Evolutionary conservation across 1,284 basidiomycete species (phyloP).

Genomic region (Ceratobasidium sp.): DNA sequence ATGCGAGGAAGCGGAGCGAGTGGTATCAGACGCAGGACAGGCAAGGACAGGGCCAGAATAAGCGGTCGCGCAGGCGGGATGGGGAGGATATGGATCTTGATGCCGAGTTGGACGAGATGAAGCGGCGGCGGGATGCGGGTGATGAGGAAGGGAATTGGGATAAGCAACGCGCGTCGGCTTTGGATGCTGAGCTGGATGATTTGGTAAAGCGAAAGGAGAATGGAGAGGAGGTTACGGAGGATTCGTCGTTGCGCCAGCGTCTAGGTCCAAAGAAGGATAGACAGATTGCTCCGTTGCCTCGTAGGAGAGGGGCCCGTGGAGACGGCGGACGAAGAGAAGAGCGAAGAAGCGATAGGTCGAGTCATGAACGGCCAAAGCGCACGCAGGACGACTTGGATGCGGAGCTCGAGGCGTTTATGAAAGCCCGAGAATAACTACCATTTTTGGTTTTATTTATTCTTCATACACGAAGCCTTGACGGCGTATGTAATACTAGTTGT

Average conservation of each 20-base stretch:
- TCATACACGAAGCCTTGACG: conserved; percentile 1
- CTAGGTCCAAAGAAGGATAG: conserved; percentile 39
- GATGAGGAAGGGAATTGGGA: conserved; percentile 15
- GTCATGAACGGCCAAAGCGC: conserved; percentile 30
- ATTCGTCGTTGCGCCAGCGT: conserved; percentile 2
- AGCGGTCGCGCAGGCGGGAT: conserved; percentile 13
- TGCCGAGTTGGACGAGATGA: conserved; percentile 41
- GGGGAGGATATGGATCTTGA: conserved; percentile 35
- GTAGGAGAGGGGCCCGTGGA: conserved; percentile 19
- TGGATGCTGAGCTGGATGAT: conserved; percentile 37
- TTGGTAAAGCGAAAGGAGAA: conserved; percentile 20
- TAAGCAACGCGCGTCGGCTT: neutral
- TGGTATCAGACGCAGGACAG: conserved; percentile 20
- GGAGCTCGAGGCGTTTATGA: conserved; percentile 45
- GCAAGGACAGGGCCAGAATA: conserved; percentile 11
- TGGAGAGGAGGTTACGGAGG: conserved; percentile 20
- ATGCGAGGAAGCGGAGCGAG: conserved; percentile 42
- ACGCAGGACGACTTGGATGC: conserved; percentile 43
- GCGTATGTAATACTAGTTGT: conserved; percentile 11
- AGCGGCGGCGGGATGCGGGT: conserved; percentile 30
- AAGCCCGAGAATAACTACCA: conserved; percentile 24
- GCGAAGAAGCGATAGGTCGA: conserved; percentile 2
- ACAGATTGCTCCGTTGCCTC: conserved; percentile 38
- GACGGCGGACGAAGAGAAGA: conserved; percentile 11
- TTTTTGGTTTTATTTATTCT: conserved; percentile 18